Evolutionary conservation across 176 grass and related monocot genomes (phyloP).

Genomic region (Musa acuminata): DNA sequence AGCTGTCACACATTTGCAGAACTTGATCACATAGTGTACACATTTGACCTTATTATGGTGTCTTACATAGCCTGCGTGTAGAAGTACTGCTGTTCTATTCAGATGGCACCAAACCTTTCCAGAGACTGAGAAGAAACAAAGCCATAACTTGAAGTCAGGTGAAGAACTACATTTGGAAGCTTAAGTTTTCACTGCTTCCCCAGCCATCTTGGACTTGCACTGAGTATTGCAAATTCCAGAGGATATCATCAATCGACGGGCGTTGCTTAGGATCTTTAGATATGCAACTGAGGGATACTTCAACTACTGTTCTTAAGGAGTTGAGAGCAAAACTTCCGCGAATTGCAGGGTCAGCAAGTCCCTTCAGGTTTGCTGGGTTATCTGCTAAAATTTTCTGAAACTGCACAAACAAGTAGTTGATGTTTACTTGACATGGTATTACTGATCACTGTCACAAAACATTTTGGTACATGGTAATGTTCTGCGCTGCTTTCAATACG

Average conservation of each 20-base stretch:
- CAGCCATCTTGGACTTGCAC: conserved; percentile 82
- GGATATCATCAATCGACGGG: conserved; percentile 77
- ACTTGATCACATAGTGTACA: background rate
- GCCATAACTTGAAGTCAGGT: background rate
- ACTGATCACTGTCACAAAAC: too few relatives aligned
- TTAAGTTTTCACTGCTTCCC: conserved; percentile 16
- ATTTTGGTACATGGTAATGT: too few relatives aligned
- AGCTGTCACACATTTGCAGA: background rate
- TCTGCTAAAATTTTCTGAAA: conserved; percentile 52
- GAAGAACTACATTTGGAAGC: background rate
- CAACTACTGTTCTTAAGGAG: conserved; percentile 61
- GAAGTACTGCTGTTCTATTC: background rate
- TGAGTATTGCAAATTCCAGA: conserved; percentile 93
- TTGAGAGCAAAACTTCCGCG: conserved; percentile 45
- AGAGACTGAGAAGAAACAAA: background rate
- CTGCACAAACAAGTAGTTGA: conserved; percentile 17
- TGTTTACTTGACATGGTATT: background rate
- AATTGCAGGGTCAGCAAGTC: conserved; percentile 39
- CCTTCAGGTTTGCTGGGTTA: conserved; percentile 25
- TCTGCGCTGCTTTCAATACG: too few relatives aligned
- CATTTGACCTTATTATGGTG: background rate
- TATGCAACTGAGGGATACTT: conserved; percentile 74
- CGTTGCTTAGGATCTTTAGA: conserved; percentile 60
- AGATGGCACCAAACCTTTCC: background rate
- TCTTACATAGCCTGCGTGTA: background rate